Evolutionary conservation across 2,329 filamentous ascomycete species (phyloP).

Genomic region (Basipetospora chlamydospora): DNA sequence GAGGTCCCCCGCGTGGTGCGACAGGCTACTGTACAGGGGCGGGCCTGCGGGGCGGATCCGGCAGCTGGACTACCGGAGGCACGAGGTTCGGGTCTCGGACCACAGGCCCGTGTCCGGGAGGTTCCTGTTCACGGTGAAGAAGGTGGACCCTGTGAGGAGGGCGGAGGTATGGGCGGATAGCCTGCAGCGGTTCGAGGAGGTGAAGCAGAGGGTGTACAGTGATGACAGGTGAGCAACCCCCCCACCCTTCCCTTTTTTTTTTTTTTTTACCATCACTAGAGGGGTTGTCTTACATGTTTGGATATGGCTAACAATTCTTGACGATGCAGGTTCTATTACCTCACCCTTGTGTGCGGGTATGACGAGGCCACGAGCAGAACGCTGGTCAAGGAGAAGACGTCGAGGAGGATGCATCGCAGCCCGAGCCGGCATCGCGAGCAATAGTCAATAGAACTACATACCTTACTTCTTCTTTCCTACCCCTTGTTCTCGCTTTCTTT

Average conservation of each 20-base stretch:
- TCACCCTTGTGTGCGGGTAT: slow-evolving; percentile 37
- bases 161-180: slow-evolving; percentile 56
- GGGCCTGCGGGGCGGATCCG: slow-evolving; percentile 58
- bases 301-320: no score
- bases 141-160: slow-evolving; percentile 53
- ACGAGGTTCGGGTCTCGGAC: slow-evolving; percentile 83
- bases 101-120: slow-evolving; percentile 81
- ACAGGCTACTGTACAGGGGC: slow-evolving; percentile 77
- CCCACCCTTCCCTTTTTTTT: neutral
- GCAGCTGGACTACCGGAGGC: slow-evolving; percentile 74
- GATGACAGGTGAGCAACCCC: slow-evolving; percentile 8
- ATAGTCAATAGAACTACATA: neutral
- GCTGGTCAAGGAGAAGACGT: slow-evolving; percentile 33
- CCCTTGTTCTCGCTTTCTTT: neutral
- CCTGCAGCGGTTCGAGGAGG: slow-evolving; percentile 58
- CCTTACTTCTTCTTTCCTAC: neutral
- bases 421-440: slow-evolving; percentile 8
- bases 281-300: no score
- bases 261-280: neutral
- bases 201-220: slow-evolving; percentile 37
- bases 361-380: slow-evolving; percentile 34
- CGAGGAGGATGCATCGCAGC: slow-evolving; percentile 6
- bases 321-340: slow-evolving; percentile 35
- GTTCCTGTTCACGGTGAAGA: slow-evolving; percentile 77
- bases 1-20: slow-evolving; percentile 89